These are phyloP conservation scores for Lolium rigidum DNA, from an alignment of 176 grass and related monocot species.

Conservation along the genomic window DNA sequence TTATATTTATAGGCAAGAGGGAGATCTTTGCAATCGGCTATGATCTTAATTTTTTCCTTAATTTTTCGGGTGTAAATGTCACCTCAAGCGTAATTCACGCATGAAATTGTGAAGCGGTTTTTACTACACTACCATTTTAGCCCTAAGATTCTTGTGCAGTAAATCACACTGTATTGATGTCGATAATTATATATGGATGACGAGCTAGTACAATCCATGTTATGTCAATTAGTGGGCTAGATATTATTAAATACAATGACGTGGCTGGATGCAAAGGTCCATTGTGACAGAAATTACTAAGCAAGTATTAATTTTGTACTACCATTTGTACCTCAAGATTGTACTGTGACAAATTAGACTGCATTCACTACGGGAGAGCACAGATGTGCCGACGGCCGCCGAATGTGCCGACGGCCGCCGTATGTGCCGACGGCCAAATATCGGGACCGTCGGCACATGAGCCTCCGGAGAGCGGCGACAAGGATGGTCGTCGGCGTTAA, in stretches of 20 bases:
- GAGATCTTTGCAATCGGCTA: neutral
- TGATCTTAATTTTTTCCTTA: neutral
- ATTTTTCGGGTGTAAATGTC: neutral
- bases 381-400: no score
- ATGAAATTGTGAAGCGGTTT: neutral
- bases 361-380: neutral
- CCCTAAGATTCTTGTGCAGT: neutral
- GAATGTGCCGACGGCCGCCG: no score
- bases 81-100: neutral
- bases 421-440: no score
- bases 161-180: neutral
- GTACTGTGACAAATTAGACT: neutral
- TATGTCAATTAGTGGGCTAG: no score
- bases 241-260: neutral
- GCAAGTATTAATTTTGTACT: neutral
- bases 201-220: neutral
- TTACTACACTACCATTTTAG: neutral
- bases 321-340: neutral
- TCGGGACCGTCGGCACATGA: no score
- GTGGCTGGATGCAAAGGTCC: neutral
- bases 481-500: no score
- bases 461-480: no score
- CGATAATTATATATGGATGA: neutral
- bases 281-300: neutral
- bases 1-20: neutral